Evolutionary conservation across 345 rosid genomes (phyloP).

Genomic region (Hibiscus syriacus): DNA sequence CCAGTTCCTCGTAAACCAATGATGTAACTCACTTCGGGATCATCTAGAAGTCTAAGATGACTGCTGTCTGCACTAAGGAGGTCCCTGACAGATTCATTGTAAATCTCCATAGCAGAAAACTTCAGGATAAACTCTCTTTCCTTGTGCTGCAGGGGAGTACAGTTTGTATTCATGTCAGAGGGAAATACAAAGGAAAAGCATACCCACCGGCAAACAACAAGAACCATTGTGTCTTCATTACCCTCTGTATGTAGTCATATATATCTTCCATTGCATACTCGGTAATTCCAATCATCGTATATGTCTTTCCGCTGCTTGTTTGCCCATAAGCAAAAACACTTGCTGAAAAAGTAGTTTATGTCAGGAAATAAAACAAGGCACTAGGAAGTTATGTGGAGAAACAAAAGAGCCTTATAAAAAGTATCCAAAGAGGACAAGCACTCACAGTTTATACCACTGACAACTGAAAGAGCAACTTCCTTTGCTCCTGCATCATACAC

Average conservation of each 20-base stretch:
- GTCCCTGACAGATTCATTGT: conserved; percentile 1
- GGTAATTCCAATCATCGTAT: conserved; percentile 1
- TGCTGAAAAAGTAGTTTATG: not conserved
- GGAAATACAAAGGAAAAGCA: not conserved
- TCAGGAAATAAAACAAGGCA: not conserved
- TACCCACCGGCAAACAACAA: not conserved
- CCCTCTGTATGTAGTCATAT: not conserved
- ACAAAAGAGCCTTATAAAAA: not conserved
- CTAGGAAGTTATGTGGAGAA: not conserved
- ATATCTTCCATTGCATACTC: not conserved
- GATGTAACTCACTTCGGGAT: conserved; percentile 1
- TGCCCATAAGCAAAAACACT: conserved; percentile 1
- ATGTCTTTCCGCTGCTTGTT: not conserved
- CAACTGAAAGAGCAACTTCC: not conserved
- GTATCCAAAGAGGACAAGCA: not conserved
- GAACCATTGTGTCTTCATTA: not conserved
- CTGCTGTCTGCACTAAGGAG: conserved; percentile 1
- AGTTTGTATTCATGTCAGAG: not conserved
- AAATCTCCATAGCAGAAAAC: conserved; percentile 1
- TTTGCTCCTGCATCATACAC: conserved; percentile 3
- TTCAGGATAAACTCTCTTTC: not conserved
- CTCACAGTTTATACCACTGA: conserved; percentile 1
- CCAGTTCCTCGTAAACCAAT: not conserved
- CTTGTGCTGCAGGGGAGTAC: not conserved
- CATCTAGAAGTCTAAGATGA: not conserved